Evolutionary conservation across 148 eudicot species (phyloP), one percentile per base, ranked within the genome.

Genomic region (Rhododendron ovatum): DNA sequence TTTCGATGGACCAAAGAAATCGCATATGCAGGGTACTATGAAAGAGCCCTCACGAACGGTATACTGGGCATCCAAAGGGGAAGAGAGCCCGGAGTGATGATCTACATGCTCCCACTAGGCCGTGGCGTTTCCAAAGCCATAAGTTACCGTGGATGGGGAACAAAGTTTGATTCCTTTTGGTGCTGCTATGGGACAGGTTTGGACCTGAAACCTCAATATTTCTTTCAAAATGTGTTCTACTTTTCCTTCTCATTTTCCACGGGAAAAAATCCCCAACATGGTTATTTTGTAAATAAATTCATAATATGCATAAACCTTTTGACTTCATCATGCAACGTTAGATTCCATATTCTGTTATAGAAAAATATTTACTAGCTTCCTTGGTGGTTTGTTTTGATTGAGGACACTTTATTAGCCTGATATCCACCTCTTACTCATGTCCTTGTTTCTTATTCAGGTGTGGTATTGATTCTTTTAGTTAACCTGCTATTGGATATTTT

Each of bases 141-240:
- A 79, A 92, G 93, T 83, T 83, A 85, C 71, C 95, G 90, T 82
- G 85, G 90, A 77, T 95, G 99, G 99, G 99, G 98, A 61, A 91
- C 91, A 39, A 83, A 87, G 88, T 93, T 91, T 26, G 28, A 90
- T 90, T 88, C 92, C 41, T 97, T 97, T 89, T 95, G 98, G 98
- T 97, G 98, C 87, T 94, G 98, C 88, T 95, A 94, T 84, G 99
- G 99, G 83, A 94, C 98, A 89, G 98, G 99, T 96, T 20, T 83
- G 88, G 55, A n/a, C 45, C 39, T 65, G 17, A 17, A 73, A 43
- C 85, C 35, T 78, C 43, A 77, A 63, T 75, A 47, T 17, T 30
- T 78, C 63, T n/a, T n/a, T 41, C 28, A 30, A 17, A n/a, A 12
- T 14, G 22, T 24, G 13, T n/a, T 15, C 18, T 24, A 55, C 61